A percentile compares a stretch with the other conserved stretches of the same genome.
These are phyloP conservation scores for Glycine soja DNA, from an alignment of 306 rosid species.

Conservation along the genomic window DNA sequence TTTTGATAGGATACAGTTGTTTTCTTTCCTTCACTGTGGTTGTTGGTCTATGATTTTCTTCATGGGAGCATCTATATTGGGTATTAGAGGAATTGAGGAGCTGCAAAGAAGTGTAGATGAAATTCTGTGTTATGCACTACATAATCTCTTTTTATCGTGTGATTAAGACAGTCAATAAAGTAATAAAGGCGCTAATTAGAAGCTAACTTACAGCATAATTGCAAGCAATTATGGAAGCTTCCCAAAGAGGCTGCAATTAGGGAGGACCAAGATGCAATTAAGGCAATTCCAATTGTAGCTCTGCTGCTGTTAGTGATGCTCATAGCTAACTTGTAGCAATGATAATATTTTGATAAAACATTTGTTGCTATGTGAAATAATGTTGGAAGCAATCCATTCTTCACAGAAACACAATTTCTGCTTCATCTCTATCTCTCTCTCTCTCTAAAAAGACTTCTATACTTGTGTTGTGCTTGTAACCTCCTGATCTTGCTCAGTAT, in stretches of 20 bases:
- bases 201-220: conserved; percentile 11
- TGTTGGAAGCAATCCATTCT: not conserved
- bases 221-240: too few species aligned
- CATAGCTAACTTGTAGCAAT: not conserved
- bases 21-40: conserved; percentile 22
- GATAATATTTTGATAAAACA: not conserved
- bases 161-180: conserved; percentile 23
- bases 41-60: conserved; percentile 20
- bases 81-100: conserved; percentile 28
- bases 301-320: not conserved
- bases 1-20: conserved; percentile 31
- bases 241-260: too few species aligned
- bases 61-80: conserved; percentile 17
- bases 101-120: conserved; percentile 14
- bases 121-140: not conserved
- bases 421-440: not conserved
- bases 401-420: not conserved
- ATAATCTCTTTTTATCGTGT: conserved; percentile 4
- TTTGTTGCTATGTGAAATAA: not conserved
- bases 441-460: not conserved
- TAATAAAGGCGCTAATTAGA: not conserved
- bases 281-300: not conserved
- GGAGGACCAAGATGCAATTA: too few species aligned
- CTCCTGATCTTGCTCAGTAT: not conserved
- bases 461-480: conserved; percentile 35